Evolutionary conservation across 768 basidiomycete species (phyloP).

Genomic region (Hemileccinum rubropunctum): DNA sequence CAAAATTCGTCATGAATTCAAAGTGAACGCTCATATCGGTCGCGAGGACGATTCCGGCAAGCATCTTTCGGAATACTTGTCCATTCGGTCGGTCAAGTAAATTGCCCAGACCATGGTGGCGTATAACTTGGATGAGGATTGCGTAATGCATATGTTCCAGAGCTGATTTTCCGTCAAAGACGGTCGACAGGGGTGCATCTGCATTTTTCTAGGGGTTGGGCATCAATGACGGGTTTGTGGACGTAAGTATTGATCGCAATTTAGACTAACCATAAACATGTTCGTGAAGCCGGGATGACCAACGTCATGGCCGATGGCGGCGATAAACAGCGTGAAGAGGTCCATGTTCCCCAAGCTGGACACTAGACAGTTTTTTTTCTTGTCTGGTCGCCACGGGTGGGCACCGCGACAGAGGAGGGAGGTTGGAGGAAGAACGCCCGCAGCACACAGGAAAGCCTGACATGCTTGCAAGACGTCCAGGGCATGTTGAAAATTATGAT

Average conservation of each 20-base stretch:
- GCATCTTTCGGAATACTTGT: conserved; percentile 60
- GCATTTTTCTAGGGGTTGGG: conserved; percentile 76
- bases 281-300: conserved; percentile 96
- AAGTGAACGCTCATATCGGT: conserved; percentile 95
- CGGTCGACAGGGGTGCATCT: conserved; percentile 77
- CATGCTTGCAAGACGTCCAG: conserved; percentile 94
- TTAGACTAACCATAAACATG: conserved; percentile 77
- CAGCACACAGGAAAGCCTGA: conserved; percentile 77
- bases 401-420: conserved; percentile 48
- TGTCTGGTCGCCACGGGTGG: conserved; percentile 37
- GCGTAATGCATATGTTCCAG: conserved; percentile 91
- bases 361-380: conserved; percentile 34
- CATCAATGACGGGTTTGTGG: conserved; percentile 1
- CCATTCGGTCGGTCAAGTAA: conserved; percentile 57
- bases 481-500: conserved; percentile 98
- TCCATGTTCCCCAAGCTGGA: conserved; percentile 61
- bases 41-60: conserved; percentile 81
- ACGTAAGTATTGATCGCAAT: background rate
- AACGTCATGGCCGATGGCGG: conserved; percentile 96
- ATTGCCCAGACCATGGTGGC: conserved; percentile 70
- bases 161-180: conserved; percentile 88
- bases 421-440: conserved; percentile 79
- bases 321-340: conserved; percentile 81
- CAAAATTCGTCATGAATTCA: conserved; percentile 75
- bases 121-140: conserved; percentile 76